These are phyloP conservation scores for Aspergillus carbonarius DNA, from an alignment of 2,329 filamentous ascomycete species.

Conservation along the genomic window DNA sequence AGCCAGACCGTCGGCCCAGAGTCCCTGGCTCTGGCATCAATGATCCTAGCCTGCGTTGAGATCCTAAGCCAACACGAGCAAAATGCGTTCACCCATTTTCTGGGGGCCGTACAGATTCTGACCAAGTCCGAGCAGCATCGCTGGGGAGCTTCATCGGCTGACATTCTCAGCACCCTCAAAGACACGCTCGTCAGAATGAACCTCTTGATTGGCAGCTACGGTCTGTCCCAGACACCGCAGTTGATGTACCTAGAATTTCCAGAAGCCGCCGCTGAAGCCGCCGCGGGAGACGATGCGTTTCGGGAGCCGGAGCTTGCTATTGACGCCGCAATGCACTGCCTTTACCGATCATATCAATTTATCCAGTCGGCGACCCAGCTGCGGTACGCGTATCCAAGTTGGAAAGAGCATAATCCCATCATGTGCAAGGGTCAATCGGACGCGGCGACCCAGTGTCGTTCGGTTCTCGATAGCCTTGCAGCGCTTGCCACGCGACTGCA, in stretches of 20 bases:
- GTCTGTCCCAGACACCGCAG: neutral
- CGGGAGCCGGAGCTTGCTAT: neutral
- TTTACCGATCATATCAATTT: neutral
- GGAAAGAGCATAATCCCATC: neutral
- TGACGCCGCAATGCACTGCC: neutral
- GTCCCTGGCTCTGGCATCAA: neutral
- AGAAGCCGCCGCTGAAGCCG: neutral
- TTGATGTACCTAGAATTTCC: neutral
- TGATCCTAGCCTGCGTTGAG: neutral
- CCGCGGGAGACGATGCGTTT: neutral
- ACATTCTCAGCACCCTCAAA: neutral
- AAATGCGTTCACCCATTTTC: neutral
- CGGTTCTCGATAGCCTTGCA: neutral
- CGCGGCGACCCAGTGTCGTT: neutral
- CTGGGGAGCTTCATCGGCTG: neutral
- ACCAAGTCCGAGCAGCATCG: neutral
- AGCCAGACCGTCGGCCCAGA: neutral
- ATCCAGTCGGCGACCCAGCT: neutral
- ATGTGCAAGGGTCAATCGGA: neutral
- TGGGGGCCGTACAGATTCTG: neutral
- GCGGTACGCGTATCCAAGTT: neutral
- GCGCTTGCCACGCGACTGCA: neutral
- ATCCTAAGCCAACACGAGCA: neutral
- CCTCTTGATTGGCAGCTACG: neutral
- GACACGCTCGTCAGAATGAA: neutral